Evolutionary conservation across 306 rosid genomes (phyloP).

Genomic region (Rosa chinensis): DNA sequence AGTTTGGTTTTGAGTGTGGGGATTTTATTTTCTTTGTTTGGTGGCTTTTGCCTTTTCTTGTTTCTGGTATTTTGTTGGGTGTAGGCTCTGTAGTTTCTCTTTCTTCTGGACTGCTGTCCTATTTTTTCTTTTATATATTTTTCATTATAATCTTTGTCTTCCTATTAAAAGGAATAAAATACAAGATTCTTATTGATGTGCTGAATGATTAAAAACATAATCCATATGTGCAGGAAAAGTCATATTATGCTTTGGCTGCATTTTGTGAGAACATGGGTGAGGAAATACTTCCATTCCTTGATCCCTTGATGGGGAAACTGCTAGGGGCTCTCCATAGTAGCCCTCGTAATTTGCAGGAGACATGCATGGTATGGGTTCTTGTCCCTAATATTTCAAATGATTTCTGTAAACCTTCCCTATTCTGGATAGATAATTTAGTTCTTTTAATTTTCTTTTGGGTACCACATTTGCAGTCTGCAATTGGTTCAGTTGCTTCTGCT

Average conservation of each 20-base stretch:
- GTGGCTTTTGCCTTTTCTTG: neutral
- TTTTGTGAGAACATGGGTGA: conserved; percentile 98
- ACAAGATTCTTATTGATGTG: neutral
- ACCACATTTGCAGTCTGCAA: conserved; percentile 80
- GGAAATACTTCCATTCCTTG: conserved; percentile 92
- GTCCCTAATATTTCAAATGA: conserved; percentile 20
- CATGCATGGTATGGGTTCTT: conserved; percentile 84
- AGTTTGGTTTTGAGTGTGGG: neutral
- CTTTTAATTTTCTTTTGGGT: conserved; percentile 7
- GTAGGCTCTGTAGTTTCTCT: neutral
- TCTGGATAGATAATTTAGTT: conserved; percentile 9
- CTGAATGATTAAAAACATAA: conserved; percentile 22
- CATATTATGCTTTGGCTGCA: conserved; percentile 99
- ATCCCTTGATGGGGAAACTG: conserved; percentile 89
- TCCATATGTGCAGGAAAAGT: conserved; percentile 72
- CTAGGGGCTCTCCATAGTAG: conserved; percentile 83
- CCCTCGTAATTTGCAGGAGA: conserved; percentile 85
- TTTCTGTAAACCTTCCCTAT: neutral
- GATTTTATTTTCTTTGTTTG: neutral
- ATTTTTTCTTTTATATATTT: neutral
- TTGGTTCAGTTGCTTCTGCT: conserved; percentile 96
- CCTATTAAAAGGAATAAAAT: neutral
- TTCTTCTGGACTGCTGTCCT: neutral
- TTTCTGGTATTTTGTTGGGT: neutral
- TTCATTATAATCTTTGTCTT: neutral